Evolutionary conservation across 169 alveolate species (phyloP), one percentile per base, ranked within the genome.

Genomic region (Theileria sp.): DNA sequence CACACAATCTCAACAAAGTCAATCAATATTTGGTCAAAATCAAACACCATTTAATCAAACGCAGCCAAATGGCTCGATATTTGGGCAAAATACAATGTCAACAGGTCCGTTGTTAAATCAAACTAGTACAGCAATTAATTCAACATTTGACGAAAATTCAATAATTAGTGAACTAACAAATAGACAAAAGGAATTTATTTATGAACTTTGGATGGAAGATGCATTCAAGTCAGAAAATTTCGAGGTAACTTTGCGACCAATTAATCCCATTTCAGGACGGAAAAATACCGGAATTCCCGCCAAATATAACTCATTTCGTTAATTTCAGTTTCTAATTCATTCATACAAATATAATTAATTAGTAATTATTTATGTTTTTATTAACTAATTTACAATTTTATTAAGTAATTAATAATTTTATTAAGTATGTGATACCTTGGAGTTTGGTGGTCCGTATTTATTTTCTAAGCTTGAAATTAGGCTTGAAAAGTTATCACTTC

Each of bases 131-230:
- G 54, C 54, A 44, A 44, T 44, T 44, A 44, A 61, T 8, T 61
- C 69, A 61, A 61, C 44, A 61, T 61, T 61, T 61, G 69, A 32
- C n/a, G 69, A 28, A 61, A 61, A 61, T 61, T 28, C 69, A 61
- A 28, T 44, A 44, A 44, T 44, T 44, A 44, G 54, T 13, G 54
- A 44, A 44, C 54, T 44, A 44, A 32, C 69, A 61, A 32, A 28
- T 32, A 61, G n/a, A 61, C 30, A 66, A 25, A 36, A 58, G 68
- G 70, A 71, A 21, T 23, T 71, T 36, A 50, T 19, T 15, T 36
- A 38, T 71, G 91, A 85, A 51, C 87, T 81, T 15, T 85, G 91
- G 91, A 85, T 85, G 91, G 65, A 70, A 56, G 64, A 72, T 73
- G 91, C 91, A 12, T 85, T 58, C 36, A 70, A 69, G 8, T 62